Evolutionary conservation across 1,284 basidiomycete species (phyloP), one percentile per base, ranked within the genome.

Genomic region (Mycena sp.): DNA sequence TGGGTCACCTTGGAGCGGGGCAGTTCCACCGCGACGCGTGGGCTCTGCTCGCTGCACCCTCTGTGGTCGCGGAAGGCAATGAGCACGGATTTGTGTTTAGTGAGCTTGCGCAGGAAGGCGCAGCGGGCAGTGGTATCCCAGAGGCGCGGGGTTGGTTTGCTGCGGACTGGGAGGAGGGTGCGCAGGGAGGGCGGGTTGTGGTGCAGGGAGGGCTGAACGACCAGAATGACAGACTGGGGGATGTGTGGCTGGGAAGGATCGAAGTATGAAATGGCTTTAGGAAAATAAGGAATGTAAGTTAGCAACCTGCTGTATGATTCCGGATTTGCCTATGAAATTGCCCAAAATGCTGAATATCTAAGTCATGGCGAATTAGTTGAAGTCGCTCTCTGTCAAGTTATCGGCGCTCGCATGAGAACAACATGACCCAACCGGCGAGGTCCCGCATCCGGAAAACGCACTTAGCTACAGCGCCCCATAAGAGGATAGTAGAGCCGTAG

Each of bases 121-220:
- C n/a, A 25, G 10, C 23, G 21, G 55, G 29, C 7, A 48, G 56
- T 9, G 46, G 12, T 14, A 43, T 51, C 11, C 56, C 56, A 17
- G 35, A 37, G 45, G 46, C 56, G 19, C 56, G 56, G 16, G 56
- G 56, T 11, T 58, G 56, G 56, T 58, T 58, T 58, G 56, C 45
- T 3, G 56, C 56, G 17, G 56, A 58, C 38, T 58, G 56, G 52
- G 41, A 4, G 28, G 40, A 44, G 38, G 44, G 19, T 2, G 19
- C 1, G 5, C 21, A 41, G 14, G 43, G 32, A 23, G 56, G 46
- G 26, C 35, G 35, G 35, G 46, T 58, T 43, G 56, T 58, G 23
- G 48, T 58, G n/a, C 56, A 58, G 7, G 56, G 56, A n/a, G 56
- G 56, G 19, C 48, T 58, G 46, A 43, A 58, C 40, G 56, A 58